Evolutionary conservation across 108 stramenopile genomes (phyloP).

Genomic region (Conticribra guillardii): DNA sequence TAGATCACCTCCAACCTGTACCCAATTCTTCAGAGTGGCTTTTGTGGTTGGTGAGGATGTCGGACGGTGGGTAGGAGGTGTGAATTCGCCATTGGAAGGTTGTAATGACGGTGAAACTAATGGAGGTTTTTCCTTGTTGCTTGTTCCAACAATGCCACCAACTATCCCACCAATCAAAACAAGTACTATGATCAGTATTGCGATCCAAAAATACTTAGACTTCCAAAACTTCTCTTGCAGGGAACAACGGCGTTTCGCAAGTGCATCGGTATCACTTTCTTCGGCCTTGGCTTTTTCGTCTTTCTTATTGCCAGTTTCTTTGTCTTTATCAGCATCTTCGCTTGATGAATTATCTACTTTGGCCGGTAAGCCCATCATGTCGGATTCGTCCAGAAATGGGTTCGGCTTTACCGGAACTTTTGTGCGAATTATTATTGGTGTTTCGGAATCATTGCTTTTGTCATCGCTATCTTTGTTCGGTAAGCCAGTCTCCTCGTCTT

Average conservation of each 20-base stretch:
- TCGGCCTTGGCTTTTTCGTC: not conserved
- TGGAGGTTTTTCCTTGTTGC: not conserved
- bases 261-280: not conserved
- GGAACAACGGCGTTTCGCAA: not conserved
- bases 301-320: not conserved
- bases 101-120: not conserved
- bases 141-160: not conserved
- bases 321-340: not conserved
- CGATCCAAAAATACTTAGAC: conserved; percentile 21
- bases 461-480: not conserved
- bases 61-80: not conserved
- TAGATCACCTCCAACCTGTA: conserved; percentile 42
- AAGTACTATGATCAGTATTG: conserved; percentile 2
- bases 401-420: too few species aligned
- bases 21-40: conserved; percentile 5
- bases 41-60: not conserved
- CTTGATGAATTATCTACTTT: not conserved
- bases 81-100: not conserved
- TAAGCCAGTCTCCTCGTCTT: too few species aligned
- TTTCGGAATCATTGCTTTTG: not conserved
- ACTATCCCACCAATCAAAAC: conserved; percentile 8
- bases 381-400: too few species aligned
- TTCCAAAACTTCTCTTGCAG: conserved; percentile 19
- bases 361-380: too few species aligned
- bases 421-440: too few species aligned